Evolutionary conservation across 805 yeast species (phyloP).

Genomic region (Cyberlindnera saturnus): DNA sequence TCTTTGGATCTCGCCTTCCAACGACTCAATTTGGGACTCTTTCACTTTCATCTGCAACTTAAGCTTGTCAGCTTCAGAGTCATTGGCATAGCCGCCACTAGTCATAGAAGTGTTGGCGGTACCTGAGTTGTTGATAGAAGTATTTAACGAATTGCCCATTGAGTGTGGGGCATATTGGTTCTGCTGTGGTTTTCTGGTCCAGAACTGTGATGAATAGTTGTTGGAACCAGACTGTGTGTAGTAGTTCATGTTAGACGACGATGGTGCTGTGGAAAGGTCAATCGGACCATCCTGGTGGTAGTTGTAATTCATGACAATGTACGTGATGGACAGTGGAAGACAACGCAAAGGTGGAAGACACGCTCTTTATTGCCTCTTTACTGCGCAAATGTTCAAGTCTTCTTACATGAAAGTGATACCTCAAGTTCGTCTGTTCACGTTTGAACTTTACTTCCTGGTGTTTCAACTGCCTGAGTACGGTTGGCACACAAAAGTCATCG

Average conservation of each 20-base stretch:
- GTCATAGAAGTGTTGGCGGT: not conserved
- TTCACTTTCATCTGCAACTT: constrained; percentile 49
- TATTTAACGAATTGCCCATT: constrained; percentile 1
- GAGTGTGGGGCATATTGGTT: constrained; percentile 1
- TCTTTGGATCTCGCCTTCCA: constrained; percentile 39
- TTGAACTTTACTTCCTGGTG: too few species aligned
- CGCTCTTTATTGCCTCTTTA: too few species aligned
- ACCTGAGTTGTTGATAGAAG: not conserved
- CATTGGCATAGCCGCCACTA: not conserved
- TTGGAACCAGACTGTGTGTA: constrained; percentile 1
- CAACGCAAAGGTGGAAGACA: not conserved
- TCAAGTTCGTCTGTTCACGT: not conserved
- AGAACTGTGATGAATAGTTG: constrained; percentile 7
- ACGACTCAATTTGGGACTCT: constrained; percentile 41
- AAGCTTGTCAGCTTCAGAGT: constrained; percentile 30
- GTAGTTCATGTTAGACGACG: constrained; percentile 7
- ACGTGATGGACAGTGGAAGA: not conserved
- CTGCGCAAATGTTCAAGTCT: too few species aligned
- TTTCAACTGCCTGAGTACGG: not conserved
- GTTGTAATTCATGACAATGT: constrained; percentile 5
- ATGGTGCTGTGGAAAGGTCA: constrained; percentile 12
- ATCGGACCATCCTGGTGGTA: constrained; percentile 7
- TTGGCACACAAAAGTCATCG: constrained; percentile 5
- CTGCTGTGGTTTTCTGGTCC: constrained; percentile 8
- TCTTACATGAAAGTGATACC: not conserved